Percentiles rank a stretch among this genome's conserved stretches.
These are phyloP conservation scores for Aeminium ludgeri DNA, from an alignment of 495 filamentous ascomycete genomes.

Conservation along the genomic window DNA sequence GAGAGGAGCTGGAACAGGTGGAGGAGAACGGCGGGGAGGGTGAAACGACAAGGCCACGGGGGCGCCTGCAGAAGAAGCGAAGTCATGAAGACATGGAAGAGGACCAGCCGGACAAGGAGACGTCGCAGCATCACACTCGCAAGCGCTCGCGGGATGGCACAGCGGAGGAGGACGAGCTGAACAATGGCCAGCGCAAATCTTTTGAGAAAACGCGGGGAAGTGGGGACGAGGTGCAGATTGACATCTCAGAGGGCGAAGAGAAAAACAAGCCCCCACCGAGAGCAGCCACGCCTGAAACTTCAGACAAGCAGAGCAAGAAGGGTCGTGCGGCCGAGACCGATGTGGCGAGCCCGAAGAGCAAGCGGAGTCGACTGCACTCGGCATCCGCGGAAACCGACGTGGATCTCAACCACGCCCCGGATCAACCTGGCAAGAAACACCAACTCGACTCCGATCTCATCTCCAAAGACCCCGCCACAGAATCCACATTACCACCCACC, in stretches of 20 bases:
- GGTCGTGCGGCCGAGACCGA: slow-evolving; percentile 1
- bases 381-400: slow-evolving; percentile 5
- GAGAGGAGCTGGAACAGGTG: not conserved
- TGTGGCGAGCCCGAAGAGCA: slow-evolving; percentile 15
- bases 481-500: no score
- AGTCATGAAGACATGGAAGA: slow-evolving; percentile 36
- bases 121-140: slow-evolving; percentile 17
- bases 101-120: slow-evolving; percentile 12
- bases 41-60: not conserved
- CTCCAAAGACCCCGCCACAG: not conserved
- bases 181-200: slow-evolving; percentile 12
- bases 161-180: slow-evolving; percentile 7
- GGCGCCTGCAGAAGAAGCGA: slow-evolving; percentile 31
- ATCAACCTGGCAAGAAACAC: no score
- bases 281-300: slow-evolving; percentile 4
- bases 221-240: not conserved
- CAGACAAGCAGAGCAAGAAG: not conserved
- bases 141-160: slow-evolving; percentile 25
- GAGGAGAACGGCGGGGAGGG: not conserved
- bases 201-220: slow-evolving; percentile 10
- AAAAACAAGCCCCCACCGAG: no score
- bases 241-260: not conserved
- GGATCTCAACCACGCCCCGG: no score
- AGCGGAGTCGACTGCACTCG: slow-evolving; percentile 17
- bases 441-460: no score